Conservation (phyloP, 2,329 filamentous ascomycete genomes). For the Dactylonectria macrodidyma region DNA sequence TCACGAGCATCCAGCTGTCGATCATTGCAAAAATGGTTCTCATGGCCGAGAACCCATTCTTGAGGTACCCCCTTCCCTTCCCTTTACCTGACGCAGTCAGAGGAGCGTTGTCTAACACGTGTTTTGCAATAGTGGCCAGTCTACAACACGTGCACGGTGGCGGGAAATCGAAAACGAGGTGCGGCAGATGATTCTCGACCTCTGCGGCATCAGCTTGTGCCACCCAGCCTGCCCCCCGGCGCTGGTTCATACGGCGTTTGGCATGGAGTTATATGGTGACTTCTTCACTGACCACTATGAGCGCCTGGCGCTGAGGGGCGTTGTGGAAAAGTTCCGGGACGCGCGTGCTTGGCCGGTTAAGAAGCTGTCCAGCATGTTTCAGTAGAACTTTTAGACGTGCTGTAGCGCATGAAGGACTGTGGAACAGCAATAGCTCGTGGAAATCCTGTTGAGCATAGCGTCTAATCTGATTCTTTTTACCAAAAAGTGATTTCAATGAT, state of each 20-base stretch:
- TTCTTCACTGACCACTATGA: conserved; percentile 59
- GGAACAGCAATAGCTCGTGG: too few species aligned
- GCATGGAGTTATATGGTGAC: conserved; percentile 59
- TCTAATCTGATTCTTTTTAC: too few species aligned
- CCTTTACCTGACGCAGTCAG: not conserved
- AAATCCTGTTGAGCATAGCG: too few species aligned
- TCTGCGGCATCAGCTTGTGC: conserved; percentile 58
- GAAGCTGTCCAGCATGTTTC: conserved; percentile 55
- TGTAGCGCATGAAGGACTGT: too few species aligned
- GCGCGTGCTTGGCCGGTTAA: conserved; percentile 58
- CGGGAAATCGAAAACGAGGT: conserved; percentile 57
- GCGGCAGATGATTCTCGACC: conserved; percentile 54
- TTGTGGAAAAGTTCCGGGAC: conserved; percentile 62
- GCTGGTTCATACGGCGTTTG: conserved; percentile 56
- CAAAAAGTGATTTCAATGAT: too few species aligned
- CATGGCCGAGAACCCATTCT: conserved; percentile 56
- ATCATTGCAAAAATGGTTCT: conserved; percentile 58
- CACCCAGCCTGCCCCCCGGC: conserved; percentile 56
- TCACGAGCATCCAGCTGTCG: conserved; percentile 58
- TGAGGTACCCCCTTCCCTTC: conserved; percentile 48
- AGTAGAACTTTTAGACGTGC: conserved; percentile 13
- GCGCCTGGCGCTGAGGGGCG: conserved; percentile 54
- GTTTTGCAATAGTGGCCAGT: conserved; percentile 39
- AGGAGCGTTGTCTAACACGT: conserved; percentile 24
- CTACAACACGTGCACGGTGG: conserved; percentile 50